Evolutionary conservation across 257 asterid species (phyloP).

Genomic region (Avicennia marina): DNA sequence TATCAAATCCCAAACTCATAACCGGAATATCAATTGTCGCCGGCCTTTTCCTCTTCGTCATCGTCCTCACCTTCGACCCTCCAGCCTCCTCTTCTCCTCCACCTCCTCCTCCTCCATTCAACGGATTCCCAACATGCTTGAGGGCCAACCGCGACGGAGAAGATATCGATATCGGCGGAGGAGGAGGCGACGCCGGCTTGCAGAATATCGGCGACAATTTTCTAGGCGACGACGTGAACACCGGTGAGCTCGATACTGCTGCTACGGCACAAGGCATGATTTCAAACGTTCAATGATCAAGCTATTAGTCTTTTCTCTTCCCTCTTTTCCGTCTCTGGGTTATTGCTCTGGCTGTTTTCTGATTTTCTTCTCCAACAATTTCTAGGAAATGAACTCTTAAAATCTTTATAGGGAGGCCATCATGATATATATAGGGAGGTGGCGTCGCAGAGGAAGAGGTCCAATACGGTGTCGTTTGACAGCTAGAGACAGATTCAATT

Average conservation of each 20-base stretch:
- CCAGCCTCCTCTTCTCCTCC: slow-evolving; percentile 12
- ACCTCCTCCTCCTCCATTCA: slow-evolving; percentile 2
- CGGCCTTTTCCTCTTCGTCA: slow-evolving; percentile 49
- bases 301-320: neutral
- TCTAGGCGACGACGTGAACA: slow-evolving; percentile 44
- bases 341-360: neutral
- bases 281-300: neutral
- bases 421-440: slow-evolving; percentile 8
- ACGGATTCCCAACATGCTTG: slow-evolving; percentile 8
- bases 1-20: slow-evolving; percentile 19
- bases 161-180: slow-evolving; percentile 31
- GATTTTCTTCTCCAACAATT: neutral
- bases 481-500: neutral
- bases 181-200: slow-evolving; percentile 23
- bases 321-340: neutral
- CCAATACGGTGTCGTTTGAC: slow-evolving; percentile 7
- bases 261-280: slow-evolving; percentile 46
- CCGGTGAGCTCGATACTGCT: slow-evolving; percentile 30
- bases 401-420: neutral
- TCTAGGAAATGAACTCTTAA: neutral
- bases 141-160: slow-evolving; percentile 28
- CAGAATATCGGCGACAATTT: slow-evolving; percentile 34
- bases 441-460: neutral
- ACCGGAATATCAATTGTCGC: slow-evolving; percentile 37
- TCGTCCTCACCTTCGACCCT: slow-evolving; percentile 1